Evolutionary conservation across 176 grass and related monocot species (phyloP).

Genomic region (Oryza meridionalis): DNA sequence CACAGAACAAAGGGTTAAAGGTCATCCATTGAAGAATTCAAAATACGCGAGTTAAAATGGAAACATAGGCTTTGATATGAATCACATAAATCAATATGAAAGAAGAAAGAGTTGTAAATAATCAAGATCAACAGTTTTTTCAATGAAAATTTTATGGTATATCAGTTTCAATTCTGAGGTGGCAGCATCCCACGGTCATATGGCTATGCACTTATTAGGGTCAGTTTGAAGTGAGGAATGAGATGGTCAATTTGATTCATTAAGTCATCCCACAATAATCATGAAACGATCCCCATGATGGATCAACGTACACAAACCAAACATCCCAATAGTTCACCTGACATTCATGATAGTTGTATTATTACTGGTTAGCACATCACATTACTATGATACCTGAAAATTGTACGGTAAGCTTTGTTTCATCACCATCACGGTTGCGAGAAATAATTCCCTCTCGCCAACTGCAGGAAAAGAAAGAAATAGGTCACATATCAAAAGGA

Average conservation of each 20-base stretch:
- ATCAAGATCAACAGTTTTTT: neutral
- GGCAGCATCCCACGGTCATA: neutral
- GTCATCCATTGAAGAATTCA: conserved; percentile 12
- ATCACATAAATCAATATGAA: conserved; percentile 15
- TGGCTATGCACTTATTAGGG: neutral
- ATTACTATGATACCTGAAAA: conserved; percentile 61
- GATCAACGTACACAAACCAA: neutral
- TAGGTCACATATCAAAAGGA: conserved; percentile 20
- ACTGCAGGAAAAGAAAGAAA: conserved; percentile 60
- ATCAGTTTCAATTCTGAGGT: conserved; percentile 17
- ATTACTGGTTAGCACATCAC: neutral
- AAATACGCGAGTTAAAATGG: conserved; percentile 11
- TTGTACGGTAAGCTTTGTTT: conserved; percentile 64
- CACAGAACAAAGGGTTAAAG: conserved; percentile 17
- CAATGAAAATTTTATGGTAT: conserved; percentile 10
- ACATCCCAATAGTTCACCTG: neutral
- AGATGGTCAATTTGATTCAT: neutral
- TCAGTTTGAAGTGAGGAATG: neutral
- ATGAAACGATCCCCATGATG: neutral
- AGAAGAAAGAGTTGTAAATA: neutral
- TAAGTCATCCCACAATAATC: neutral
- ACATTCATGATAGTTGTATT: neutral
- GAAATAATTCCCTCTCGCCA: conserved; percentile 90
- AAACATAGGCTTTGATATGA: neutral
- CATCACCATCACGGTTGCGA: conserved; percentile 61